These are phyloP conservation scores for Geopyxis carbonaria DNA, from an alignment of 495 filamentous ascomycete species.

Conservation along the genomic window DNA sequence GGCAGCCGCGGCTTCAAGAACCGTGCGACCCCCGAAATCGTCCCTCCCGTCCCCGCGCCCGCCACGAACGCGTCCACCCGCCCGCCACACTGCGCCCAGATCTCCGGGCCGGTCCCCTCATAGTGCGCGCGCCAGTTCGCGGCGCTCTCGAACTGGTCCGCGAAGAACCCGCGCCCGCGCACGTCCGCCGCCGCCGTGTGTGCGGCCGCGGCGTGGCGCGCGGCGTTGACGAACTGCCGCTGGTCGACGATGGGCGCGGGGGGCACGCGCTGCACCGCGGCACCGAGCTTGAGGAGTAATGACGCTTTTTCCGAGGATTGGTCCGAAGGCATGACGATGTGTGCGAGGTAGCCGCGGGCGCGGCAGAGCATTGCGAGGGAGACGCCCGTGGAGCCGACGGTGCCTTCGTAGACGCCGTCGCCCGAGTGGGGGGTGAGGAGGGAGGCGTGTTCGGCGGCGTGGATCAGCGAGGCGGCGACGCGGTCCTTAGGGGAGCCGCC, in stretches of 20 bases:
- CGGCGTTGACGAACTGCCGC: constrained; percentile 87
- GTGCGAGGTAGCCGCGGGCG: constrained; percentile 73
- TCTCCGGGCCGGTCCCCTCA: constrained; percentile 72
- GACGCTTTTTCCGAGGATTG: constrained; percentile 76
- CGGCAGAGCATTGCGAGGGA: constrained; percentile 77
- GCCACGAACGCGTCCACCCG: constrained; percentile 75
- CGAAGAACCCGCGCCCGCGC: constrained; percentile 59
- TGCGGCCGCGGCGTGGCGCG: constrained; percentile 53
- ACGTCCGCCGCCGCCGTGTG: constrained; percentile 44
- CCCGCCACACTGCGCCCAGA: constrained; percentile 60
- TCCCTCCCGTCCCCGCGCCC: constrained; percentile 92
- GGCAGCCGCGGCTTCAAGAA: constrained; percentile 59
- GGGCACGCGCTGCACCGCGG: constrained; percentile 69
- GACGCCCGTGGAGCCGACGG: constrained; percentile 85
- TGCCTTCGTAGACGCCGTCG: constrained; percentile 94
- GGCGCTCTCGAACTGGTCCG: constrained; percentile 84
- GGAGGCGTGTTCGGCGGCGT: constrained; percentile 61
- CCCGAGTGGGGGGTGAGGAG: constrained; percentile 62
- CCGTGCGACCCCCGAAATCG: constrained; percentile 68
- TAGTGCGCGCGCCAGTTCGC: constrained; percentile 79
- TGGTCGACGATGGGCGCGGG: constrained; percentile 83
- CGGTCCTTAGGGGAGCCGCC: constrained; percentile 91
- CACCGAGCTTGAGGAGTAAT: constrained; percentile 76
- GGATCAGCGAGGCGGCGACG: constrained; percentile 78
- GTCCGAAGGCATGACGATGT: constrained; percentile 97